phyloP scores from a whole-genome alignment of 2,329 filamentous ascomycete genomes.

The Didymella lethalis region DNA sequence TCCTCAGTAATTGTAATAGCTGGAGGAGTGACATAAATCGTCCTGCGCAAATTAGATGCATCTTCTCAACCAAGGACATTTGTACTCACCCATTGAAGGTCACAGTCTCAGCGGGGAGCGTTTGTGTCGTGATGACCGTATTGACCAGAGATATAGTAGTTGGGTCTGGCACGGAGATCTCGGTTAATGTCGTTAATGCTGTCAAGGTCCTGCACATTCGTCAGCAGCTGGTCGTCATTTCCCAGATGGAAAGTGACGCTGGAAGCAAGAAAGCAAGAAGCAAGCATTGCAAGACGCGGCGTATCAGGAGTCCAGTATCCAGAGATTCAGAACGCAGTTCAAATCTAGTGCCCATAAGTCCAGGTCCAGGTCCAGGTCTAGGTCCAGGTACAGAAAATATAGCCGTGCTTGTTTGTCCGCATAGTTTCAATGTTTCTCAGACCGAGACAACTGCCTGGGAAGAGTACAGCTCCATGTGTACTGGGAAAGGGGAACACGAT shows the following conservation, averaged over 20 bases:
- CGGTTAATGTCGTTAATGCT: slow-evolving; percentile 2
- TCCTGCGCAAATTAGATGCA: neutral
- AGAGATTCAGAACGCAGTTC: neutral
- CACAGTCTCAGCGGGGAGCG: slow-evolving; percentile 1
- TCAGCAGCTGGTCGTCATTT: slow-evolving; percentile 5
- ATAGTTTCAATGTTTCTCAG: neutral
- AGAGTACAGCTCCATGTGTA: neutral
- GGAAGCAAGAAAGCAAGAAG: neutral
- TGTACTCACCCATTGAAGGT: slow-evolving; percentile 8
- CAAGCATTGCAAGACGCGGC: slow-evolving; percentile 3
- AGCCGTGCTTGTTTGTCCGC: neutral
- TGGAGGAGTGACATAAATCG: slow-evolving; percentile 1
- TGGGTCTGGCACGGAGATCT: neutral
- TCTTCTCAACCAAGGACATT: neutral
- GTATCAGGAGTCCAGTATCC: neutral
- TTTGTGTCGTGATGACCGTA: slow-evolving; percentile 5
- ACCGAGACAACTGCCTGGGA: too few species aligned
- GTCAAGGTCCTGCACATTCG: slow-evolving; percentile 8
- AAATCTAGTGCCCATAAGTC: neutral
- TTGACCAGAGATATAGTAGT: slow-evolving; percentile 3
- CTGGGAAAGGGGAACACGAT: neutral
- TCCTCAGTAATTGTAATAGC: slow-evolving; percentile 1
- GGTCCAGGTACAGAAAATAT: neutral
- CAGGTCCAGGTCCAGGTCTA: neutral
- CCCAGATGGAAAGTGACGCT: neutral